phyloP scores from a whole-genome alignment of 441 rosid species.

The Biscutella laevigata region DNA sequence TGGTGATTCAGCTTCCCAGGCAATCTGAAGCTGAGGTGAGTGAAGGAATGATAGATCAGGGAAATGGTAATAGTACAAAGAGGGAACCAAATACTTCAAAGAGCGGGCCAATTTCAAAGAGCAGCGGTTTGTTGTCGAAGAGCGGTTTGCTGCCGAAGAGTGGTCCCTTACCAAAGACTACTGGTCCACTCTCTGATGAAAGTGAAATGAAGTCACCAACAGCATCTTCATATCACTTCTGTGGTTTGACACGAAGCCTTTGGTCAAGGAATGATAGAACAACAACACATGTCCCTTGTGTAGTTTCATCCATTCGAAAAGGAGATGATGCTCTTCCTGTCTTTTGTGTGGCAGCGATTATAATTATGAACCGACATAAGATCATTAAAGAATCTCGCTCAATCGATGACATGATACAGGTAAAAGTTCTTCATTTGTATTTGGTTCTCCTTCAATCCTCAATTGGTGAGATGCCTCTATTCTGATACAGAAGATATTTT shows the following conservation, averaged over 20 bases:
- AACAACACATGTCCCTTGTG: conserved; percentile 37
- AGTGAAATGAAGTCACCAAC: conserved; percentile 44
- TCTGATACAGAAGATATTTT: conserved; percentile 14
- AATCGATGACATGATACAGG: conserved; percentile 92
- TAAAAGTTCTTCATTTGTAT: conserved; percentile 14
- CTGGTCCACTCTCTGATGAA: conserved; percentile 30
- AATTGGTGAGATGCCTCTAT: conserved; percentile 9
- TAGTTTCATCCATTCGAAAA: conserved; percentile 49
- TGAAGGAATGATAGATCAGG: conserved; percentile 38
- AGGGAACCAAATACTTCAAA: conserved; percentile 31
- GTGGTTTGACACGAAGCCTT: conserved; percentile 67
- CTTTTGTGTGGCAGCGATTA: conserved; percentile 87
- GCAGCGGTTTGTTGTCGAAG: conserved; percentile 24
- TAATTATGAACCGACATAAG: conserved; percentile 78
- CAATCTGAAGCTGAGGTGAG: conserved; percentile 37
- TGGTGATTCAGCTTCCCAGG: conserved; percentile 49
- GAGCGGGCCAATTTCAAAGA: conserved; percentile 30
- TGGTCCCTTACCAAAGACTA: conserved; percentile 30
- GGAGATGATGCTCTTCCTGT: conserved; percentile 72
- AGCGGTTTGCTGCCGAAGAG: conserved; percentile 27
- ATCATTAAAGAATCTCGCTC: conserved; percentile 74
- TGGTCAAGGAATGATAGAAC: conserved; percentile 57
- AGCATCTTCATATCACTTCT: conserved; percentile 43
- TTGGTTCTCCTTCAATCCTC: background rate
- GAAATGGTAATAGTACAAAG: conserved; percentile 32